Conservation (phyloP, 495 filamentous ascomycete species). For the Echria macrotheca region DNA sequence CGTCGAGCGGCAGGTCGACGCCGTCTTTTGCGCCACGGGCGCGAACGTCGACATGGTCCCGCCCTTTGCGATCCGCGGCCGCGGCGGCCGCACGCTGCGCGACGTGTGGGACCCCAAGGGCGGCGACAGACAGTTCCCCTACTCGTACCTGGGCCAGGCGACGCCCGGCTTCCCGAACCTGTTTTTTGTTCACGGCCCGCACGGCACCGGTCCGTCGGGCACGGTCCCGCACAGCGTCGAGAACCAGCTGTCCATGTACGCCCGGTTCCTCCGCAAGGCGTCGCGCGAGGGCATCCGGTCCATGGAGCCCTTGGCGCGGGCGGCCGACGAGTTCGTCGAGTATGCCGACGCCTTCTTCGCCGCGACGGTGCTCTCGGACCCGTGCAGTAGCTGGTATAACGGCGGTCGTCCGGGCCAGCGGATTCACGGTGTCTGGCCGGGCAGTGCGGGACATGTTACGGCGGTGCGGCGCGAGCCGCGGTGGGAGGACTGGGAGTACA, state of each 20-base stretch:
- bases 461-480: conserved; percentile 54
- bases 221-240: conserved; percentile 50
- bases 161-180: conserved; percentile 64
- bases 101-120: conserved; percentile 39
- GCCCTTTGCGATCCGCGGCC: conserved; percentile 51
- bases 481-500: conserved; percentile 71
- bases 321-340: conserved; percentile 58
- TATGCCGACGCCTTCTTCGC: conserved; percentile 59
- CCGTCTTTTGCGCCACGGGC: conserved; percentile 64
- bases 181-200: conserved; percentile 54
- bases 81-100: conserved; percentile 44
- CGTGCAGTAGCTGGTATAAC: conserved; percentile 69
- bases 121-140: conserved; percentile 51
- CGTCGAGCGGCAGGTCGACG: conserved; percentile 46
- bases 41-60: conserved; percentile 55
- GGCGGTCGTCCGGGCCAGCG: conserved; percentile 50
- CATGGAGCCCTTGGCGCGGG: conserved; percentile 48
- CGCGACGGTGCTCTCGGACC: conserved; percentile 55
- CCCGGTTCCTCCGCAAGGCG: conserved; percentile 59
- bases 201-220: conserved; percentile 47
- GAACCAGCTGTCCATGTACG: conserved; percentile 53
- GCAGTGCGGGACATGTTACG: conserved; percentile 53
- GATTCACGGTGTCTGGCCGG: conserved; percentile 63
- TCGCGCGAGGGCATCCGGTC: conserved; percentile 57
- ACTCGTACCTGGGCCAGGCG: conserved; percentile 59